These are phyloP conservation scores for Zasmidium angulare DNA, from an alignment of 2,329 filamentous ascomycete species.

Conservation along the genomic window DNA sequence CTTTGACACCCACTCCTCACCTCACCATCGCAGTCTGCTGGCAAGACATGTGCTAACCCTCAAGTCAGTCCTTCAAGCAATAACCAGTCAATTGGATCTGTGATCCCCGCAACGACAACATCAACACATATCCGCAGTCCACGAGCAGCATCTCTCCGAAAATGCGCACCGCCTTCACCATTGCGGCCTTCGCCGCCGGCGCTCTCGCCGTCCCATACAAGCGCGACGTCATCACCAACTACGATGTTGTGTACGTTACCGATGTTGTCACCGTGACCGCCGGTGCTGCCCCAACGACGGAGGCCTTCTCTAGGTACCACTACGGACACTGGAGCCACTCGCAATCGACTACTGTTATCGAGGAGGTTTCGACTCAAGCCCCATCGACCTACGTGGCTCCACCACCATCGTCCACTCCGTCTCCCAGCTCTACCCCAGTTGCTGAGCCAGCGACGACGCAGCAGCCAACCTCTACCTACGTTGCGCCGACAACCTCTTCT, in stretches of 20 bases:
- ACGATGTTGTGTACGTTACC: conserved; percentile 34
- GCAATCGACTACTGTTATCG: not conserved
- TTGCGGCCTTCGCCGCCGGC: conserved; percentile 38
- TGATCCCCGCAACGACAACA: conserved; percentile 23
- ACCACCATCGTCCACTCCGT: not conserved
- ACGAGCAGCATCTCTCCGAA: conserved; percentile 23
- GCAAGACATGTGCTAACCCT: conserved; percentile 16
- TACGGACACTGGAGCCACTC: not conserved
- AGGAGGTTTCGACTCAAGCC: not conserved
- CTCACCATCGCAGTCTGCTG: conserved; percentile 1
- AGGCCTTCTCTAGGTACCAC: not conserved
- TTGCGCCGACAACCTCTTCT: conserved; percentile 11
- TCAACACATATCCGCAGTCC: not conserved
- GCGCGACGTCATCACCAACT: conserved; percentile 29
- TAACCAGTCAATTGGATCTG: conserved; percentile 17
- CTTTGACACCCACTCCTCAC: not conserved
- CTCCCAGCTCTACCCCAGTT: not conserved
- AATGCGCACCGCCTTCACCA: conserved; percentile 38
- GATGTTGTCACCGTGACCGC: conserved; percentile 37
- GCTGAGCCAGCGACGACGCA: not conserved
- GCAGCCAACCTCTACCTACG: conserved; percentile 8
- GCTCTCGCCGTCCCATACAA: conserved; percentile 37
- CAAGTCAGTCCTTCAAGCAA: conserved; percentile 9
- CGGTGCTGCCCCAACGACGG: conserved; percentile 14
- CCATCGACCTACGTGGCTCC: conserved; percentile 2